Conservation (phyloP, 805 yeast genomes). For the Wickerhamiella parazyma region DNA sequence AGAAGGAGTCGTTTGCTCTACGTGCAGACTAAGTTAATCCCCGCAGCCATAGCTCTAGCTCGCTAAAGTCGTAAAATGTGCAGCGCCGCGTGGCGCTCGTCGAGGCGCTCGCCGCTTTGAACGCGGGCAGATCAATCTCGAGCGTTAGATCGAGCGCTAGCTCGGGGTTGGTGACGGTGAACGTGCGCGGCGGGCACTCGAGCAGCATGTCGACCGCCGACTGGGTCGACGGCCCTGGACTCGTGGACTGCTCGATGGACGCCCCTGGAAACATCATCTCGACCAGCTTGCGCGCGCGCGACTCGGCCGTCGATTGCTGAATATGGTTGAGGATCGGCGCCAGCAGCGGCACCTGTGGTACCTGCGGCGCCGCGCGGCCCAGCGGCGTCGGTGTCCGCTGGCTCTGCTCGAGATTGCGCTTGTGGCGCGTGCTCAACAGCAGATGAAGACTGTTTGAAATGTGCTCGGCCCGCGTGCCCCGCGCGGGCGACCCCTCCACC, state of each 20-base stretch:
- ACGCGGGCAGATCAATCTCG: slow-evolving; percentile 12
- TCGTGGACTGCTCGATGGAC: neutral
- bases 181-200: neutral
- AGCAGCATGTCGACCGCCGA: neutral
- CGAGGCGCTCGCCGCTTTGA: slow-evolving; percentile 2
- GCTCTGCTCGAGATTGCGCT: slow-evolving; percentile 30
- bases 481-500: slow-evolving; percentile 11
- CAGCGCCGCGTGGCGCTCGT: slow-evolving; percentile 13
- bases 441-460: slow-evolving; percentile 42
- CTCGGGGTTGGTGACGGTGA: neutral
- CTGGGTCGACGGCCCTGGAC: neutral
- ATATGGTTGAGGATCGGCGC: slow-evolving; percentile 26
- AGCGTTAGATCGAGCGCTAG: neutral
- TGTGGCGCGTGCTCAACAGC: slow-evolving; percentile 46
- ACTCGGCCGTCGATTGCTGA: slow-evolving; percentile 16
- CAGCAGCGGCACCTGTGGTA: slow-evolving; percentile 14
- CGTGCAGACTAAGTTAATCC: slow-evolving; percentile 20
- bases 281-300: slow-evolving; percentile 14
- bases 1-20: slow-evolving; percentile 68
- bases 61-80: slow-evolving; percentile 23
- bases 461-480: slow-evolving; percentile 34
- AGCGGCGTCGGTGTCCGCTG: slow-evolving; percentile 23
- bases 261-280: slow-evolving; percentile 14
- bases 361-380: slow-evolving; percentile 1
- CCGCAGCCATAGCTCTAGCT: slow-evolving; percentile 26